A percentile compares a stretch with the other conserved stretches of the same genome.
These are phyloP conservation scores for Yamadazyma atlantica DNA, from an alignment of 1,139 yeast species.

Conservation along the genomic window DNA sequence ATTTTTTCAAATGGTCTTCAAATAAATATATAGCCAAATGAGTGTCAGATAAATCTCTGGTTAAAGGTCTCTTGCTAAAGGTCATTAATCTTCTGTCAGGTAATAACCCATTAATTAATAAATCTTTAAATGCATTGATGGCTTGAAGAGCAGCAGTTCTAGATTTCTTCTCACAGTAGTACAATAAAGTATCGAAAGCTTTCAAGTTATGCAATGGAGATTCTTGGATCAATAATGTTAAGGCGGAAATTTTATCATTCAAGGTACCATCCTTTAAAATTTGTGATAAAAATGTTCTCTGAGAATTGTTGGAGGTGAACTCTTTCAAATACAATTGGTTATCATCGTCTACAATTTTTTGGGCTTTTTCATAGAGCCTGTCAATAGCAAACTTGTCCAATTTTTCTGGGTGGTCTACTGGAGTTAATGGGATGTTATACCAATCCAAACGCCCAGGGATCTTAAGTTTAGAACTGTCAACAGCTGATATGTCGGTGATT, in stretches of 20 bases:
- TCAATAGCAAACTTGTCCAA: slow-evolving; percentile 52
- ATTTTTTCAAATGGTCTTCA: slow-evolving; percentile 83
- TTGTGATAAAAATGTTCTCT: slow-evolving; percentile 85
- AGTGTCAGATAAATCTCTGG: slow-evolving; percentile 43
- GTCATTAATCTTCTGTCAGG: slow-evolving; percentile 81
- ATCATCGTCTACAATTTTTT: slow-evolving; percentile 64
- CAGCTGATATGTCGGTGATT: slow-evolving; percentile 53
- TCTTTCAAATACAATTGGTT: slow-evolving; percentile 73
- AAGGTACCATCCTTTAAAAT: slow-evolving; percentile 91
- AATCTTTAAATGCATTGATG: slow-evolving; percentile 85
- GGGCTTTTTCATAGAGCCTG: slow-evolving; percentile 64
- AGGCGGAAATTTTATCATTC: slow-evolving; percentile 92
- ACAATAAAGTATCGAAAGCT: slow-evolving; percentile 74
- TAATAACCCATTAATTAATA: slow-evolving; percentile 73
- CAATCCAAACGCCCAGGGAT: slow-evolving; percentile 73
- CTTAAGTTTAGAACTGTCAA: slow-evolving; percentile 54
- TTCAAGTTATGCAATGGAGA: slow-evolving; percentile 89
- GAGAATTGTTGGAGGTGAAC: slow-evolving; percentile 78
- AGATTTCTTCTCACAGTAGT: slow-evolving; percentile 85
- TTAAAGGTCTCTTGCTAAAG: slow-evolving; percentile 76
- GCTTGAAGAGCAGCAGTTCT: slow-evolving; percentile 93
- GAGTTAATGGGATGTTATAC: slow-evolving; percentile 52
- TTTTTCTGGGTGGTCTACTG: slow-evolving; percentile 42
- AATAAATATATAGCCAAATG: slow-evolving; percentile 77
- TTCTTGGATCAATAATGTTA: slow-evolving; percentile 89